Percentiles rank a stretch among this genome's conserved stretches.
These are phyloP conservation scores for Linum usitatissimum DNA, from an alignment of 345 rosid species.

Conservation along the genomic window DNA sequence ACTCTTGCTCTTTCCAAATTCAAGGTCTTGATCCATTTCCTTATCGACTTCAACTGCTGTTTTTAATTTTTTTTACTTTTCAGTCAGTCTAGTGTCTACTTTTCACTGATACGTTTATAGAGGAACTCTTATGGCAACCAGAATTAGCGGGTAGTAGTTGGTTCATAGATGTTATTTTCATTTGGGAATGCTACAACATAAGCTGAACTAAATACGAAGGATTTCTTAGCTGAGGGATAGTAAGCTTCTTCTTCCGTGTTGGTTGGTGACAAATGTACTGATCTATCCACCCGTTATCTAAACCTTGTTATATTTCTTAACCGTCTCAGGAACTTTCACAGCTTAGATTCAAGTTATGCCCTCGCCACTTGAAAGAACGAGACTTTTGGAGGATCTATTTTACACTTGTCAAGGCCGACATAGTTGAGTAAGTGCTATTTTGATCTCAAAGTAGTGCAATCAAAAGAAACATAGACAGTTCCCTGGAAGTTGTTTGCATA, in stretches of 20 bases:
- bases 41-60: background rate
- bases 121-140: background rate
- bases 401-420: conserved; percentile 49
- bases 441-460: background rate
- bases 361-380: conserved; percentile 60
- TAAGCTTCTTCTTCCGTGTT: background rate
- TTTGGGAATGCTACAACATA: background rate
- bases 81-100: background rate
- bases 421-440: conserved; percentile 44
- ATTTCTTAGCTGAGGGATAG: background rate
- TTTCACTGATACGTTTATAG: too few relatives aligned
- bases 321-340: conserved; percentile 60
- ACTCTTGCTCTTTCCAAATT: conserved; percentile 47
- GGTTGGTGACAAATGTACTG: background rate
- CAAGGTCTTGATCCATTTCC: conserved; percentile 30
- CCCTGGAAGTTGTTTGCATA: background rate
- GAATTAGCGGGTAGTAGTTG: background rate
- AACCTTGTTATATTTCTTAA: background rate
- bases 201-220: background rate
- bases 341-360: conserved; percentile 71
- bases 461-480: background rate
- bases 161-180: background rate
- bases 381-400: conserved; percentile 84
- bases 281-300: background rate
- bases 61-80: too few relatives aligned